Base-by-base conservation (phyloP, 192 early-diverging fungal genomes). In the Coemansia sp. region DNA sequence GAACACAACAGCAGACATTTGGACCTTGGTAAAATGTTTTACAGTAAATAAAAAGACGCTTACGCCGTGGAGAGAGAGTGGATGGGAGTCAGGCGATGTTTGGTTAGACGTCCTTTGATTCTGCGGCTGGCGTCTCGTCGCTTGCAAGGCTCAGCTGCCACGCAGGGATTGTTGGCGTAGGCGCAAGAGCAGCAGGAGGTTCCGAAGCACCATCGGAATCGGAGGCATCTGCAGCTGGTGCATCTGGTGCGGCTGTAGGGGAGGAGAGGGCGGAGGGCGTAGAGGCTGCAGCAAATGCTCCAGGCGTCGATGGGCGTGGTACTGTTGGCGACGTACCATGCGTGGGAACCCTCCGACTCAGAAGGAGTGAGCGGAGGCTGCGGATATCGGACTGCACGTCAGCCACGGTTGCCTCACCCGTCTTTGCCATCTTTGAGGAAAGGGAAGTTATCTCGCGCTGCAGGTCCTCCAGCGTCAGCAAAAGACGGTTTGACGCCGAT, bases 301-400 rank as follows among this genome's bases (percentile, higher is more conserved):
- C 52, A 20, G 74, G 65, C 15, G 84, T 72, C 10, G 67, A 70
- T 55, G 80, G 68, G 27, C 79, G 68, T 13, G 78, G 52, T 14
- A 48, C 50, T 23, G 75, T 57, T 0, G 73, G 55, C 52, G 79
- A 73, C 33, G 78, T 44, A 62, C 76, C 73, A 61, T 62, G n/a
- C 7, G 72, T 62, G 13, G 85, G 84, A 7, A 72, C 77, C 23
- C 88, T 84, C 37, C 94, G 88, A 72, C 89, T 97, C 28, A 95
- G 67, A 48, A 99, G 73, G 61, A 99, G 83, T 59, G 87, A 93
- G 63, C 96, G 93, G 34, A 99, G 83, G 20, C 91, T 93, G 70
- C 95, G 96, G 72, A 99, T 86, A 72, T 99, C 97, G 22, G 84
- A 84, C 77, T 99, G 97, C 22, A 99, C 82, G 33, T 97, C 94